These are phyloP conservation scores for Mallotus repandus DNA, from an alignment of 441 rosid species.

Conservation along the genomic window DNA sequence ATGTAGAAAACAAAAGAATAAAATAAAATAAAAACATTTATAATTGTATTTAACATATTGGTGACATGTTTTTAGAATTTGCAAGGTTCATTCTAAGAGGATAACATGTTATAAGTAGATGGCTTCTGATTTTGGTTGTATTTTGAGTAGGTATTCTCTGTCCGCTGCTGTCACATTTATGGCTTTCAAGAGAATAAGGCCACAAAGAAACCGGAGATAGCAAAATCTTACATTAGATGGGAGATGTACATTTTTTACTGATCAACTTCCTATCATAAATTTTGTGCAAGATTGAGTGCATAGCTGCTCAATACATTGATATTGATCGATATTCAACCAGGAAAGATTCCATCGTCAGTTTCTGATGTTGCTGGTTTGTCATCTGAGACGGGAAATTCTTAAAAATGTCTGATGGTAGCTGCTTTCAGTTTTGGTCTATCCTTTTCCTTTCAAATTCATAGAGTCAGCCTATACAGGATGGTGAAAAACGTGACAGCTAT, in stretches of 20 bases:
- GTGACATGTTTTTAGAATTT: not conserved
- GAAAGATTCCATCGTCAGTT: not conserved
- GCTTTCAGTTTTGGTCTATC: not conserved
- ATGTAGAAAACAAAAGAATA: too few relatives aligned
- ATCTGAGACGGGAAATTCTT: not conserved
- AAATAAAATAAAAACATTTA: too few relatives aligned
- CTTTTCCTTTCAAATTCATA: too few relatives aligned
- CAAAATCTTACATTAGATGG: not conserved
- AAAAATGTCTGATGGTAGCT: not conserved
- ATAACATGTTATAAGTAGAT: not conserved
- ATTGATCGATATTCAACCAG: not conserved
- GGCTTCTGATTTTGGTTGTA: not conserved
- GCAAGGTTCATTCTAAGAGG: not conserved
- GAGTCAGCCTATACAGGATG: not conserved
- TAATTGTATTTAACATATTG: too few relatives aligned
- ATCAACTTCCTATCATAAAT: not conserved
- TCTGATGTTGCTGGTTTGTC: not conserved
- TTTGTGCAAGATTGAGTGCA: not conserved
- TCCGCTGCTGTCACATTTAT: constrained; percentile 94
- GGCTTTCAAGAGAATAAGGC: constrained; percentile 83
- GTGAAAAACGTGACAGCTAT: not conserved
- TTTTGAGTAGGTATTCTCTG: constrained; percentile 75
- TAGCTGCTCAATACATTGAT: not conserved
- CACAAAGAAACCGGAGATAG: constrained; percentile 46
- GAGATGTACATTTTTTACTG: not conserved